Evolutionary conservation across 352 stramenopile species (phyloP).

Genomic region (Phytophthora melonis): DNA sequence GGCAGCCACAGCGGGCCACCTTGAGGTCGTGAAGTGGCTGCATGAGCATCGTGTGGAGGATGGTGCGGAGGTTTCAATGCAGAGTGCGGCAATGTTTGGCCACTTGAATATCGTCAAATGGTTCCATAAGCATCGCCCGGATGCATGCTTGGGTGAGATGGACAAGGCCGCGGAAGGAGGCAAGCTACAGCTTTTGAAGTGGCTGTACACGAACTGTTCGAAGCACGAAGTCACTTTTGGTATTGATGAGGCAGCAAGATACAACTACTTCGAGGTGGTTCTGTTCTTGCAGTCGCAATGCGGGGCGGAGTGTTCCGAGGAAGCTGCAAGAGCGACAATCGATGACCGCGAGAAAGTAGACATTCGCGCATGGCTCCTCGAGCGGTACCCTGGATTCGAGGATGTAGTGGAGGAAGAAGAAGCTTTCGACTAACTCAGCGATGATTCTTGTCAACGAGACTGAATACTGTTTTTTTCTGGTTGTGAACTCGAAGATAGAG

Average conservation of each 20-base stretch:
- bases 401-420: not conserved
- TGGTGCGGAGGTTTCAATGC: not conserved
- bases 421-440: not conserved
- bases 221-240: not conserved
- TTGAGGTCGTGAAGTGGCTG: not conserved
- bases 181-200: not conserved
- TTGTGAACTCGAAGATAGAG: no score
- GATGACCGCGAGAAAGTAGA: not conserved
- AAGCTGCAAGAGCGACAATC: not conserved
- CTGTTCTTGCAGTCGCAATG: not conserved
- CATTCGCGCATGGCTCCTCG: not conserved
- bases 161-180: not conserved
- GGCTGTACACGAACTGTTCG: not conserved
- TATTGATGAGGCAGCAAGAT: not conserved
- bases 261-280: not conserved
- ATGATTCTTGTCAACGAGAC: not conserved
- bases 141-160: not conserved
- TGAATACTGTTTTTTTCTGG: not conserved
- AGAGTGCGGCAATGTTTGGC: not conserved
- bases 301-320: not conserved
- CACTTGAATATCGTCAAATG: not conserved
- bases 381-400: not conserved
- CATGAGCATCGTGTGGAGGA: not conserved
- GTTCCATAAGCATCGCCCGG: not conserved
- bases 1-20: not conserved